Percentiles rank a stretch among this genome's conserved stretches.
Conservation (phyloP, 768 basidiomycete species). For the Suillus bovinus region DNA sequence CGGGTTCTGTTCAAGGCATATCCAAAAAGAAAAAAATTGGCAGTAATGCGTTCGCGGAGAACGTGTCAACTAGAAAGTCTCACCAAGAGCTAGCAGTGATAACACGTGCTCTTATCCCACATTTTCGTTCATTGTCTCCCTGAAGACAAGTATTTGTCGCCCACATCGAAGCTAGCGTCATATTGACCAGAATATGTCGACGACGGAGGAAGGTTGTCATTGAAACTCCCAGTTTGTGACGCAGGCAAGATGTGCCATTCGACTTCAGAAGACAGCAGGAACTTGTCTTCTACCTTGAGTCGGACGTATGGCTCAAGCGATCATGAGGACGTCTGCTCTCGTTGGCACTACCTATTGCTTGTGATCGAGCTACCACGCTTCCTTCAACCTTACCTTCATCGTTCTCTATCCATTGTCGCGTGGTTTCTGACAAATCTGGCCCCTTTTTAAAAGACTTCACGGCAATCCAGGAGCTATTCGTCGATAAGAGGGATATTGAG, state of each 20-base stretch:
- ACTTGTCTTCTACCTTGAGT: not conserved
- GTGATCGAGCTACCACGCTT: conserved; percentile 6
- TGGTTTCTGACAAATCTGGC: not conserved
- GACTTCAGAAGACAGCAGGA: too few relatives aligned
- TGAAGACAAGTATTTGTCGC: too few relatives aligned
- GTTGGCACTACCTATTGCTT: not conserved
- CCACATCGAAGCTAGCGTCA: too few relatives aligned
- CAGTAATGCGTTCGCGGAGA: too few relatives aligned
- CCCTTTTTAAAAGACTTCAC: conserved; percentile 15
- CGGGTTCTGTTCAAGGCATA: too few relatives aligned
- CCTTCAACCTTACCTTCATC: conserved; percentile 19
- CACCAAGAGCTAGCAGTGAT: too few relatives aligned
- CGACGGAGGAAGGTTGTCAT: conserved; percentile 42
- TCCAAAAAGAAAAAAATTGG: too few relatives aligned
- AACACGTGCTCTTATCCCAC: too few relatives aligned
- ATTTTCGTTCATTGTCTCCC: too few relatives aligned
- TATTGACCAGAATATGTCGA: conserved; percentile 22
- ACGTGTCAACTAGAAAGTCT: too few relatives aligned
- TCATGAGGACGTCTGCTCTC: conserved; percentile 14
- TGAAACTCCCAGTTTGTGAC: conserved; percentile 47
- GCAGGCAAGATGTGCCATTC: conserved; percentile 4
- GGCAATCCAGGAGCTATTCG: conserved; percentile 15
- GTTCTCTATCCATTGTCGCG: conserved; percentile 7
- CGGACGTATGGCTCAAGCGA: conserved; percentile 9
- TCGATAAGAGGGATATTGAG: not conserved